These are phyloP conservation scores for Tuber microsphaerosporum DNA, from an alignment of 495 filamentous ascomycete genomes.

Conservation along the genomic window DNA sequence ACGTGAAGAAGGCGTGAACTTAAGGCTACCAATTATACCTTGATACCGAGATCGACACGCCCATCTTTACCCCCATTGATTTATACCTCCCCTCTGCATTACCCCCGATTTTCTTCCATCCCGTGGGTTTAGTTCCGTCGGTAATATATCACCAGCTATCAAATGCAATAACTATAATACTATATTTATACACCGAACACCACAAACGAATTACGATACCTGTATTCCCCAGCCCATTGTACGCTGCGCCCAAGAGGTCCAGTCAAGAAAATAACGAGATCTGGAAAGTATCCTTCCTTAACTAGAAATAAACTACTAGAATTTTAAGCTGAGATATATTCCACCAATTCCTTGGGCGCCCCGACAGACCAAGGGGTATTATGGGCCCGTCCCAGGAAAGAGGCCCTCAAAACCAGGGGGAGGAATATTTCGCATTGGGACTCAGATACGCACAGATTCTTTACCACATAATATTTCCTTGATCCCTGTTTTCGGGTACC, in stretches of 20 bases:
- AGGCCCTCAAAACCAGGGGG: neutral
- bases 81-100: neutral
- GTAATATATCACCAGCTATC: neutral
- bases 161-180: neutral
- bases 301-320: neutral
- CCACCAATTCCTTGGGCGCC: neutral
- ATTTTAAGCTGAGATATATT: neutral
- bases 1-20: neutral
- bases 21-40: neutral
- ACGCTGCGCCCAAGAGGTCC: neutral
- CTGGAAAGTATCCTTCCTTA: neutral
- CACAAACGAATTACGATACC: neutral
- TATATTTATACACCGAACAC: neutral
- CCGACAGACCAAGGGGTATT: neutral
- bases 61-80: neutral
- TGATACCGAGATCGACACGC: neutral
- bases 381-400: neutral
- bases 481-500: neutral
- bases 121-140: neutral
- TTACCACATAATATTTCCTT: neutral
- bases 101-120: neutral
- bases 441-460: neutral
- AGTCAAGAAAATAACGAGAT: neutral
- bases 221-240: neutral
- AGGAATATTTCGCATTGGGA: neutral